Conservation (phyloP, 331 rosid genomes). For the Malus hybrid region DNA sequence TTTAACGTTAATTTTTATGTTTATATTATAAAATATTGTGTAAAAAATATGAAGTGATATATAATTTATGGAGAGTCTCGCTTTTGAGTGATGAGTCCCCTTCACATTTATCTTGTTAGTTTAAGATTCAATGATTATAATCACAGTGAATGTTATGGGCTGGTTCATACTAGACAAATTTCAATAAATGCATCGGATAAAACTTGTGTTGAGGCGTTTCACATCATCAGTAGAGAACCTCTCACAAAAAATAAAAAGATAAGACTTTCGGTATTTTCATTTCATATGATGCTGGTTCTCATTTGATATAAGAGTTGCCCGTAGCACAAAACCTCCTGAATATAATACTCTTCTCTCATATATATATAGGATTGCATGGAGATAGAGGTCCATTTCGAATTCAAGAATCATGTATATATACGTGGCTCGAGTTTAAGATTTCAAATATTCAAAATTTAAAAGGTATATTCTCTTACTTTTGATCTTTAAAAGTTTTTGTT, state of each 20-base stretch:
- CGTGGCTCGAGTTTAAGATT: background rate
- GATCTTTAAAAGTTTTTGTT: background rate
- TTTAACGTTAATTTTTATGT: no score
- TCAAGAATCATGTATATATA: no score
- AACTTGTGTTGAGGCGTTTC: background rate
- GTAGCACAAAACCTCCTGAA: background rate
- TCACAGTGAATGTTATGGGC: no score
- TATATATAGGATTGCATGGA: background rate
- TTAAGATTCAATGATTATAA: no score
- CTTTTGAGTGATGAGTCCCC: no score
- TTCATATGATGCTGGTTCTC: fast-evolving
- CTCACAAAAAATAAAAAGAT: no score
- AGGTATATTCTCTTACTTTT: background rate
- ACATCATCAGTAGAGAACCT: no score
- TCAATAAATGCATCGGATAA: background rate
- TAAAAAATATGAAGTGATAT: fast-evolving
- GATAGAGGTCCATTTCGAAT: background rate
- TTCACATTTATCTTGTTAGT: no score
- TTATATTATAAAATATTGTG: no score
- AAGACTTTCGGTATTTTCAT: no score
- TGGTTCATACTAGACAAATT: no score
- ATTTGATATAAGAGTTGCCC: background rate
- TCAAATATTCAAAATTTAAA: background rate
- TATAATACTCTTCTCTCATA: background rate
- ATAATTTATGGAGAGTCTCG: no score